phyloP scores from a whole-genome alignment of 495 filamentous ascomycete genomes.

The Trichoderma orchidacearum region DNA sequence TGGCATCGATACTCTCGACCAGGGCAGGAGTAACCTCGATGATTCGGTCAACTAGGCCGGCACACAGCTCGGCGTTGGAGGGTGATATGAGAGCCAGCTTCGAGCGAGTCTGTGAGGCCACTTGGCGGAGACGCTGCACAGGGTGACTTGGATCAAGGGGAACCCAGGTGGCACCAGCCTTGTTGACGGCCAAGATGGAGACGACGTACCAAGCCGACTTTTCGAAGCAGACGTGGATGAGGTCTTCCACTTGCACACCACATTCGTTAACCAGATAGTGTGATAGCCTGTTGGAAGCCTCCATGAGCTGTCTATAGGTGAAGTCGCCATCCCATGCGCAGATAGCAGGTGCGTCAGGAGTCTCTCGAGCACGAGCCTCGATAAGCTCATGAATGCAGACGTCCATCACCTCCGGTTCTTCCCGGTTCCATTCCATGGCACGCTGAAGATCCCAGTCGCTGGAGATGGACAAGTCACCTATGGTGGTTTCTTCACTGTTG shows the following conservation, averaged over 20 bases:
- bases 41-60: constrained; percentile 25
- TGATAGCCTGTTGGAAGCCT: constrained; percentile 67
- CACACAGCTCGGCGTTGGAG: background rate
- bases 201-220: constrained; percentile 37
- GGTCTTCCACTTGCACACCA: constrained; percentile 35
- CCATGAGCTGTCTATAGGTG: constrained; percentile 31
- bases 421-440: background rate
- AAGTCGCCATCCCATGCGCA: constrained; percentile 24
- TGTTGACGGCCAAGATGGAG: background rate
- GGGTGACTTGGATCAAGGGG: constrained; percentile 17
- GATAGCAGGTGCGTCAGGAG: constrained; percentile 8
- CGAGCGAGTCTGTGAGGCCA: background rate
- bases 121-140: background rate
- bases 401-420: background rate
- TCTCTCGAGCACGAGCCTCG: background rate
- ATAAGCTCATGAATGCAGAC: background rate
- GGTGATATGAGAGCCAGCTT: constrained; percentile 25
- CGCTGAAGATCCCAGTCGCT: background rate
- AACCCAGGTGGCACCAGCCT: background rate
- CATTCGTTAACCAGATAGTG: constrained; percentile 55
- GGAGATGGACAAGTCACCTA: background rate
- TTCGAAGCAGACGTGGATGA: constrained; percentile 42
- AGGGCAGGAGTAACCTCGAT: constrained; percentile 33
- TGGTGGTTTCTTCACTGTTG: background rate
- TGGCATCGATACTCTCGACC: background rate